Percentiles rank a stretch among this genome's conserved stretches.
phyloP scores from a whole-genome alignment of 2,329 filamentous ascomycete species.

The Penicillium sp. region DNA sequence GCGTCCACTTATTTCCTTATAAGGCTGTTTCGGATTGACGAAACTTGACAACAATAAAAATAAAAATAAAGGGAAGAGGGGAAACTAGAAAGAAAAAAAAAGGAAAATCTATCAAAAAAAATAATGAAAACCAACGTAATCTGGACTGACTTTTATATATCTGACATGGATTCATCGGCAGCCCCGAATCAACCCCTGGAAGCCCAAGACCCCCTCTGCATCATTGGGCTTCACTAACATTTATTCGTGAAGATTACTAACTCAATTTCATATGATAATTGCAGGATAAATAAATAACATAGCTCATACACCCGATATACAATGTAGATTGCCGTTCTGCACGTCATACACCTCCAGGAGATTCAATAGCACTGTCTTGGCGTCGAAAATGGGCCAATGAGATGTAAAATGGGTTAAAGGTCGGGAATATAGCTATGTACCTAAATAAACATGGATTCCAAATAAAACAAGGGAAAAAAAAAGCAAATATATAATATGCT shows the following conservation, averaged over 20 bases:
- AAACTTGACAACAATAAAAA: not conserved
- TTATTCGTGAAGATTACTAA: not conserved
- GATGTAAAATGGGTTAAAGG: not conserved
- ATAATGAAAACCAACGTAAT: not conserved
- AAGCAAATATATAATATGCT: not conserved
- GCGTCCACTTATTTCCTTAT: conserved; percentile 8
- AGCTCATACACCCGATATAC: not conserved
- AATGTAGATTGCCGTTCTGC: not conserved
- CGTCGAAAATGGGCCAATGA: not conserved
- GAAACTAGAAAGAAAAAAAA: not conserved
- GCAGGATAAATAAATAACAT: not conserved
- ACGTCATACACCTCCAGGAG: not conserved
- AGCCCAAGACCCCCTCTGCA: not conserved
- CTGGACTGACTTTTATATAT: conserved; percentile 10
- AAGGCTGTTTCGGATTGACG: conserved; percentile 4
- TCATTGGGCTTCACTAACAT: conserved; percentile 1
- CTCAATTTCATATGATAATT: not conserved
- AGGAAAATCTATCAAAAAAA: not conserved
- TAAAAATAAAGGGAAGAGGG: not conserved
- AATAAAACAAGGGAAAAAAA: not conserved
- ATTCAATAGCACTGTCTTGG: conserved; percentile 1
- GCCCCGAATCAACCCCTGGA: conserved; percentile 9
- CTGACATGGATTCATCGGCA: conserved; percentile 16
- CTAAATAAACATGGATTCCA: not conserved
- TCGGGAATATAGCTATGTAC: not conserved